A percentile compares a stretch with the other conserved stretches of the same genome.
Evolutionary conservation across 768 basidiomycete species (phyloP).

Genomic region (Leccinum uliginosum): DNA sequence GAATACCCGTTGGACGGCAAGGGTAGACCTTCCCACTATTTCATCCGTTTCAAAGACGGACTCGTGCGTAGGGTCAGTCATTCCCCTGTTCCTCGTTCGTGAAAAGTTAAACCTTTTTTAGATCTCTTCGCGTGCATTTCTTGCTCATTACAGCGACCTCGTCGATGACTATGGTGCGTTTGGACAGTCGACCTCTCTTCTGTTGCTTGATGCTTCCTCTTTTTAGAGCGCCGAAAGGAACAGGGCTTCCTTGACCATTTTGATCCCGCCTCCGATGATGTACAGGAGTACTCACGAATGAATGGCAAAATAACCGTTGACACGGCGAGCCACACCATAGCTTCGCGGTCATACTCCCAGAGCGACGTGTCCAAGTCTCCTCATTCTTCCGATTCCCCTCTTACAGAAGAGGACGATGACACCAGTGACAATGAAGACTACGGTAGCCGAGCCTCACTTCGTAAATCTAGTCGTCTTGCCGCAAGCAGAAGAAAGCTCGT

Average conservation of each 20-base stretch:
- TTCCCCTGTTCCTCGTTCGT: neutral
- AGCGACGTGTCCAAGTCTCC: conserved; percentile 10
- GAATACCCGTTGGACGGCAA: conserved; percentile 38
- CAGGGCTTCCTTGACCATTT: conserved; percentile 46
- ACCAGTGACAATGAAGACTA: conserved; percentile 14
- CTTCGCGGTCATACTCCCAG: conserved; percentile 5
- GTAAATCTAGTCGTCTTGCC: conserved; percentile 18
- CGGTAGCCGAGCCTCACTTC: neutral
- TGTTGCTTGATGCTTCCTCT: conserved; percentile 5
- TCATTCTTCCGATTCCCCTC: conserved; percentile 12
- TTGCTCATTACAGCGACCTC: conserved; percentile 37
- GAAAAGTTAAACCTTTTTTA: conserved; percentile 21
- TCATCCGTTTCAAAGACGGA: conserved; percentile 55
- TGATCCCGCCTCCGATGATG: conserved; percentile 50
- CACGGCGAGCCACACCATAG: conserved; percentile 1
- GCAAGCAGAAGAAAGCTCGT: neutral
- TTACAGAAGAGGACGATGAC: conserved; percentile 29
- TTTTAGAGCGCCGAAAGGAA: conserved; percentile 42
- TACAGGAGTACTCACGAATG: conserved; percentile 60
- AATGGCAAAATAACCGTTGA: conserved; percentile 34
- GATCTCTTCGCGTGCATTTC: conserved; percentile 42
- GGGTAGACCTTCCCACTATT: conserved; percentile 47
- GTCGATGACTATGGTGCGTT: conserved; percentile 55
- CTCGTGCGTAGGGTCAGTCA: conserved; percentile 51
- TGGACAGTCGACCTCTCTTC: neutral